Percentiles rank a stretch among this genome's conserved stretches.
phyloP scores from a whole-genome alignment of 225 moss, liverwort and hornwort genomes.

The Climacium dendroides region DNA sequence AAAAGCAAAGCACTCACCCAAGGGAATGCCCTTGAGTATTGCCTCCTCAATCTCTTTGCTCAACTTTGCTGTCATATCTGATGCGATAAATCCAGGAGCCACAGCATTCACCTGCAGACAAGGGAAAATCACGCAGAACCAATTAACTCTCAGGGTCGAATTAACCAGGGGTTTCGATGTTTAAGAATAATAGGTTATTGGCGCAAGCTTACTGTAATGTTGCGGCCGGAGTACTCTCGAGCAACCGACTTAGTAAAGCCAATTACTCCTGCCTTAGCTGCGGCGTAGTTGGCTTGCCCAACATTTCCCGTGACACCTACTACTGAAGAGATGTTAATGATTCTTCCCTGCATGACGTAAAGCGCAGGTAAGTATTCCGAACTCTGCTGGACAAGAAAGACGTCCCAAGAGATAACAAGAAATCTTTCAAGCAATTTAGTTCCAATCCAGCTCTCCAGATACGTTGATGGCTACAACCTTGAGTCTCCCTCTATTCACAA shows the following conservation, averaged over 20 bases:
- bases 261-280: conserved; percentile 93
- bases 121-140: background rate
- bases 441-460: background rate
- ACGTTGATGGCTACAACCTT: background rate
- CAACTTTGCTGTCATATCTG: conserved; percentile 81
- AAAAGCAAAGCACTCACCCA: conserved; percentile 29
- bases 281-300: conserved; percentile 91
- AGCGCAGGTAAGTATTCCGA: background rate
- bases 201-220: conserved; percentile 47
- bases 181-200: background rate
- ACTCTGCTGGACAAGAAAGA: background rate
- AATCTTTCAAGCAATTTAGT: background rate
- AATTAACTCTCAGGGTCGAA: background rate
- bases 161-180: background rate
- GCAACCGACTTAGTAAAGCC: conserved; percentile 87
- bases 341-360: conserved; percentile 48
- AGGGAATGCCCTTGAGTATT: conserved; percentile 58
- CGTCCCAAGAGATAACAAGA: background rate
- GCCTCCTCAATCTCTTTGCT: conserved; percentile 56
- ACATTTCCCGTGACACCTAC: conserved; percentile 78
- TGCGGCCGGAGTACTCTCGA: conserved; percentile 81
- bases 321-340: conserved; percentile 88
- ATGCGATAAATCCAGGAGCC: conserved; percentile 88
- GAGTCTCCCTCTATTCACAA: background rate
- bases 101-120: conserved; percentile 74